Evolutionary conservation across 2,329 filamentous ascomycete genomes (phyloP).

Genomic region (Trichoderma brevicompactum): DNA sequence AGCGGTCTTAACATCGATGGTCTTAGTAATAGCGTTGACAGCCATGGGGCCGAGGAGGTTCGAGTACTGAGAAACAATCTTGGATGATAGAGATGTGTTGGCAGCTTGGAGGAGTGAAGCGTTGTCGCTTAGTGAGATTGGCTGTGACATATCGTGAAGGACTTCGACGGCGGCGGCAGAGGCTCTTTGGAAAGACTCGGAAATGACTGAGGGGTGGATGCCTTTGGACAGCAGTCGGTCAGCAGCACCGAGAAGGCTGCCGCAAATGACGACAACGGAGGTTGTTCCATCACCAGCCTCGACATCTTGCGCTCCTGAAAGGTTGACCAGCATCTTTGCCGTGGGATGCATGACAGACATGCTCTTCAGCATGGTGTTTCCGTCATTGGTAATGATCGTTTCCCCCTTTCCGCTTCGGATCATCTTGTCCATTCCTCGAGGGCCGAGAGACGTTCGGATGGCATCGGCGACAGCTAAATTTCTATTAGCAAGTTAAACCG

Average conservation of each 20-base stretch:
- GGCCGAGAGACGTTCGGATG: slow-evolving; percentile 93
- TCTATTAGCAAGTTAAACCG: neutral
- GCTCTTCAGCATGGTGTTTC: slow-evolving; percentile 98
- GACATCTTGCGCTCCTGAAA: slow-evolving; percentile 96
- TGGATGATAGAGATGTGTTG: slow-evolving; percentile 95
- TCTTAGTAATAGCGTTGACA: slow-evolving; percentile 92
- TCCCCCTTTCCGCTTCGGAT: slow-evolving; percentile 96
- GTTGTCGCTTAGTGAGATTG: slow-evolving; percentile 86
- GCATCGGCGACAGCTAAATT: slow-evolving; percentile 88
- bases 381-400: slow-evolving; percentile 99
- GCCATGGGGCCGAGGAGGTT: slow-evolving; percentile 96
- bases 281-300: slow-evolving; percentile 98
- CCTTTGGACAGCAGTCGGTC: slow-evolving; percentile 89
- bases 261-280: slow-evolving; percentile 96
- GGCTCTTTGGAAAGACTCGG: slow-evolving; percentile 95
- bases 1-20: slow-evolving; percentile 92
- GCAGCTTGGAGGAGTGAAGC: slow-evolving; percentile 92
- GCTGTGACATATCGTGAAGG: slow-evolving; percentile 93
- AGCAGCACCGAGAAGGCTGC: slow-evolving; percentile 89
- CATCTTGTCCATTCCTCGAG: slow-evolving; percentile 99
- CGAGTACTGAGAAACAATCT: slow-evolving; percentile 97
- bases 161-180: slow-evolving; percentile 86
- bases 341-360: slow-evolving; percentile 99
- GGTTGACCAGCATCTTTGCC: slow-evolving; percentile 97
- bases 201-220: slow-evolving; percentile 97